These are phyloP conservation scores for Coprinopsis cinerea DNA, from an alignment of 768 basidiomycete species.

Conservation along the genomic window DNA sequence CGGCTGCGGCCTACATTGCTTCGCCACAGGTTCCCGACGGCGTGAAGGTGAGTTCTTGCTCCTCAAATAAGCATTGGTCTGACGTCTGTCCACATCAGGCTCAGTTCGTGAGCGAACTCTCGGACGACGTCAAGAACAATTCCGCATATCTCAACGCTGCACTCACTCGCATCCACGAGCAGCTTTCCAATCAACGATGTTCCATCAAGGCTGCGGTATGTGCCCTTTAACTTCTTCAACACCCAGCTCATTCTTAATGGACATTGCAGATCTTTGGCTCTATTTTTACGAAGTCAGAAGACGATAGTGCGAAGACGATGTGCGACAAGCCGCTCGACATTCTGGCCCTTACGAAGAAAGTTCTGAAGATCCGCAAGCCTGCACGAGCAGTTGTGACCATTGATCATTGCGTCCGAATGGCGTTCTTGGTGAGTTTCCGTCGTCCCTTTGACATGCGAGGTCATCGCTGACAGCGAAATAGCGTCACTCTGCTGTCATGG, in stretches of 20 bases:
- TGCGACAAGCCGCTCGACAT: background rate
- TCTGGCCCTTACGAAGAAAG: background rate
- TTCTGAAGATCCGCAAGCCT: background rate
- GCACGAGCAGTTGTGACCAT: background rate
- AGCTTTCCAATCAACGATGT: background rate
- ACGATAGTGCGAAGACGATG: background rate
- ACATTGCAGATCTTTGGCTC: background rate
- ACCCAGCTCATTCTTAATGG: background rate
- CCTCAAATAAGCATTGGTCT: background rate
- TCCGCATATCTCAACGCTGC: background rate
- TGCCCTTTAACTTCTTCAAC: background rate
- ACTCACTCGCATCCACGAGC: background rate
- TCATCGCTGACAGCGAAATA: background rate
- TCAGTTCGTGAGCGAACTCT: background rate
- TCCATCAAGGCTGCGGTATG: background rate
- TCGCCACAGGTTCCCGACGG: background rate
- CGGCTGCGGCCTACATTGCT: background rate
- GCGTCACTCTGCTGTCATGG: background rate
- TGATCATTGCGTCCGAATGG: background rate
- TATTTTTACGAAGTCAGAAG: background rate
- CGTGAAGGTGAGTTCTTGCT: background rate
- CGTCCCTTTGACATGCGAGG: background rate
- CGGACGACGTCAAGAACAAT: background rate
- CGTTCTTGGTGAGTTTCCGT: background rate
- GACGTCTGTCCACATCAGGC: background rate